Evolutionary conservation across 257 asterid species (phyloP).

Genomic region (Rhazya stricta): DNA sequence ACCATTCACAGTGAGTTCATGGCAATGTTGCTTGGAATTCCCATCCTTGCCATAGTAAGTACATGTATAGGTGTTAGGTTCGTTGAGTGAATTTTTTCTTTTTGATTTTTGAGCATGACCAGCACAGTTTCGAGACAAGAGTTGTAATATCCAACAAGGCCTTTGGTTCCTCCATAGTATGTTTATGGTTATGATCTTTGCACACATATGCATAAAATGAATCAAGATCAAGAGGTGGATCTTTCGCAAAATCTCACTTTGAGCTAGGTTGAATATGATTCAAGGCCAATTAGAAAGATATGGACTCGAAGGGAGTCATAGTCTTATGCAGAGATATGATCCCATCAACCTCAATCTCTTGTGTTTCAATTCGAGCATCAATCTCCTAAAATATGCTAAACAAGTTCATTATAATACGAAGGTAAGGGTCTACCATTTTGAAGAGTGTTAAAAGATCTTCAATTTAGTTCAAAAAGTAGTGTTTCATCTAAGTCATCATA

Average conservation of each 20-base stretch:
- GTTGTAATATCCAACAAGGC: too few relatives aligned
- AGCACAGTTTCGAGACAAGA: too few relatives aligned
- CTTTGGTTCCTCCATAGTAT: neutral
- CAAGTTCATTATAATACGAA: neutral
- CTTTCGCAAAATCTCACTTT: neutral
- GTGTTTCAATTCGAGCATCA: neutral
- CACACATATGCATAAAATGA: too few relatives aligned
- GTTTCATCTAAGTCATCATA: slow-evolving; percentile 7
- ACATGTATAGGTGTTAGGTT: too few relatives aligned
- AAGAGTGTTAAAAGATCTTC: neutral
- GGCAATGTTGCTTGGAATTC: too few relatives aligned
- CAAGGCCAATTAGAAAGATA: neutral
- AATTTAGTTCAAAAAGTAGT: neutral
- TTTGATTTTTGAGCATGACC: too few relatives aligned
- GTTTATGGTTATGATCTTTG: neutral
- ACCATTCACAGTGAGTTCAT: too few relatives aligned
- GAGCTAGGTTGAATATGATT: neutral
- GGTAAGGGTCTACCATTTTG: neutral
- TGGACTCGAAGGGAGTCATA: neutral
- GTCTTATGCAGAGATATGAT: neutral
- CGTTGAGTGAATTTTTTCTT: too few relatives aligned
- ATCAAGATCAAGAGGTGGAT: neutral
- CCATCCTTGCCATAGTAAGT: too few relatives aligned
- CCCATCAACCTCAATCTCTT: neutral
- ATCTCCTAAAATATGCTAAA: neutral